These are phyloP conservation scores for Magnusiomyces suaveolens DNA, from an alignment of 1,139 yeast genomes.

Conservation along the genomic window DNA sequence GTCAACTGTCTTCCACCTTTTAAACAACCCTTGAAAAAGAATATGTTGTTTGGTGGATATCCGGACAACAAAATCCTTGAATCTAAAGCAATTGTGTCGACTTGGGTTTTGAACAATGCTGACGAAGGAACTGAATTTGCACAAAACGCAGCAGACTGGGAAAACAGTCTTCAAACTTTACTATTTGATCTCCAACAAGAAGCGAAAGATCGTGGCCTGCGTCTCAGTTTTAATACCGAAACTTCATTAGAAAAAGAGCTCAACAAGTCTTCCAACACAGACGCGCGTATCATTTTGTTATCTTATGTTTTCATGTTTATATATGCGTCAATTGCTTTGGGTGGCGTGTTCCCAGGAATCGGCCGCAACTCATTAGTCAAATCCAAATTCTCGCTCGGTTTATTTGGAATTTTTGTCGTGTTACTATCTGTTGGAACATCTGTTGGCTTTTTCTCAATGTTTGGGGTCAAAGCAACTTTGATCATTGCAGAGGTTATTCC, in stretches of 20 bases:
- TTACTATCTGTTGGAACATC: slow-evolving; percentile 69
- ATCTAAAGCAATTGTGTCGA: slow-evolving; percentile 65
- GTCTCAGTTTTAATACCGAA: slow-evolving; percentile 71
- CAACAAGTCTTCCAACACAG: slow-evolving; percentile 72
- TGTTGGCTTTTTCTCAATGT: slow-evolving; percentile 63
- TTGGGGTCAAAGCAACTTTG: slow-evolving; percentile 75
- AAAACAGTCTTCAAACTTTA: slow-evolving; percentile 47
- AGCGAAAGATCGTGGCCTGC: slow-evolving; percentile 40
- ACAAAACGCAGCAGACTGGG: slow-evolving; percentile 52
- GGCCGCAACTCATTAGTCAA: slow-evolving; percentile 36
- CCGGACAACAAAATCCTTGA: slow-evolving; percentile 40
- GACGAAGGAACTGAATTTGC: slow-evolving; percentile 35
- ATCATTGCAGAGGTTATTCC: slow-evolving; percentile 96
- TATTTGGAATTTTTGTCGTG: slow-evolving; percentile 74
- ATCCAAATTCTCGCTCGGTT: slow-evolving; percentile 67
- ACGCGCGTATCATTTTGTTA: slow-evolving; percentile 54
- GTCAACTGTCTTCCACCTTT: slow-evolving; percentile 84
- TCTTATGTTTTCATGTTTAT: slow-evolving; percentile 85
- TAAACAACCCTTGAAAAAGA: slow-evolving; percentile 77
- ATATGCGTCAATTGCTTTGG: slow-evolving; percentile 77
- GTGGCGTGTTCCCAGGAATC: slow-evolving; percentile 41
- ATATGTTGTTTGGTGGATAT: slow-evolving; percentile 57
- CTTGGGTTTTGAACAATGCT: slow-evolving; percentile 51
- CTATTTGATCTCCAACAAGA: slow-evolving; percentile 39
- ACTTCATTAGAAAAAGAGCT: slow-evolving; percentile 75